Evolutionary conservation across 305 asterid species (phyloP).

Genomic region (Ajuga reptans): DNA sequence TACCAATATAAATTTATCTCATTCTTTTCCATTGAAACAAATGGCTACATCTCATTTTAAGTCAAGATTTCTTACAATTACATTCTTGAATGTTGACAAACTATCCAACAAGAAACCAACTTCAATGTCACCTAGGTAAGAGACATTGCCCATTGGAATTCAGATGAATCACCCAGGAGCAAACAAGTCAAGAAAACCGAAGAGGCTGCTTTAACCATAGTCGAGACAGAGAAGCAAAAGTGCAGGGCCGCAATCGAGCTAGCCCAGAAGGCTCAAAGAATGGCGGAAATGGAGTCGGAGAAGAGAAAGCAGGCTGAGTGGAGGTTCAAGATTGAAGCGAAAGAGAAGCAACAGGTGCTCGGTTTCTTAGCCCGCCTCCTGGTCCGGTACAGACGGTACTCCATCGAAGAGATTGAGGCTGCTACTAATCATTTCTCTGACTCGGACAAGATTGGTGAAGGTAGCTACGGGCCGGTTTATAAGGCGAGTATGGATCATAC

Average conservation of each 20-base stretch:
- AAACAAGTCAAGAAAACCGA: conserved; percentile 33
- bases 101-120: too few species aligned
- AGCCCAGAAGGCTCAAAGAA: conserved; percentile 36
- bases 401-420: conserved; percentile 42
- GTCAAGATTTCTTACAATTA: too few species aligned
- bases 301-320: conserved; percentile 43
- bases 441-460: conserved; percentile 52
- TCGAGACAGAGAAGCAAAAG: conserved; percentile 50
- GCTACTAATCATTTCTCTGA: conserved; percentile 40
- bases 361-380: conserved; percentile 26
- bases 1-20: too few species aligned
- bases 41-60: neutral
- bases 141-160: conserved; percentile 32
- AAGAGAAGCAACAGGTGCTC: conserved; percentile 40
- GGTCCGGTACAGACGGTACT: conserved; percentile 38
- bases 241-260: conserved; percentile 47
- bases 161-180: conserved; percentile 29
- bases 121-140: conserved; percentile 42
- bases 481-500: conserved; percentile 54
- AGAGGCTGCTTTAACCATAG: conserved; percentile 36
- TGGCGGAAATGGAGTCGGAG: conserved; percentile 45
- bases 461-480: conserved; percentile 58
- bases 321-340: conserved; percentile 30
- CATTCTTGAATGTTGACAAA: too few species aligned
- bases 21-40: too few species aligned